Evolutionary conservation across 1,284 basidiomycete genomes (phyloP), one percentile per base, ranked within the genome.

Genomic region (Cutaneotrichosporon sp.): DNA sequence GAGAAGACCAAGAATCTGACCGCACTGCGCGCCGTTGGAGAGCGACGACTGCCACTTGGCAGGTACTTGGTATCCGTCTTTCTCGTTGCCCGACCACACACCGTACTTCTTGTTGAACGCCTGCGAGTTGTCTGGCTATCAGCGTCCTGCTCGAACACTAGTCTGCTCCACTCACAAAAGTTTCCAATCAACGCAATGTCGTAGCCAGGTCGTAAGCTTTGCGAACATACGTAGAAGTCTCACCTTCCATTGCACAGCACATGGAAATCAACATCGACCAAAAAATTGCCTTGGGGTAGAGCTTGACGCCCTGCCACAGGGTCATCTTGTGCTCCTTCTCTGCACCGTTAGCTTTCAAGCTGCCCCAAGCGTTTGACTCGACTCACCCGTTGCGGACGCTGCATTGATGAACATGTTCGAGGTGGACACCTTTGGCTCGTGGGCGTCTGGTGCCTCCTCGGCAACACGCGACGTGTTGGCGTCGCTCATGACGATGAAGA

Each of bases 241-340:
- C 56, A 63, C 30, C 18, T 52, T 49, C 26, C 26, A 30, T 30
- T 5, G 26, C 26, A 10, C 26, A 30, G 8, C 21, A 18, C 9
- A 55, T 30, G 3, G 52, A 52, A n/a, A 55, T 49, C 22, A 26
- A 20, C 33, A 58, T 45, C 2, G 56, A 51, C 56, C 56, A 58
- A 22, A 54, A 49, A 8, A 42, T 34, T 21, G 56, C 56, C 17
- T 17, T 51, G 15, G 45, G 49, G 52, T 54, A 55, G n/a, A 42
- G 15, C 77, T 53, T 78, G 35, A 73, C 46, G 38, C 68, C 71
- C 52, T 72, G 59, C 38, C 57, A 39, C 26, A 74, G 51, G 36
- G 67, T 64, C 72, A 74, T 74, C 34, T 59, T 56, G 49, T 74
- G 69, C 55, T 74, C 72, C 56, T 70, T 69, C 21, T 63, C 67